A percentile compares a stretch with the other conserved stretches of the same genome.
Conservation (phyloP, 352 stramenopile species). For the Pythium pyrilobum region DNA sequence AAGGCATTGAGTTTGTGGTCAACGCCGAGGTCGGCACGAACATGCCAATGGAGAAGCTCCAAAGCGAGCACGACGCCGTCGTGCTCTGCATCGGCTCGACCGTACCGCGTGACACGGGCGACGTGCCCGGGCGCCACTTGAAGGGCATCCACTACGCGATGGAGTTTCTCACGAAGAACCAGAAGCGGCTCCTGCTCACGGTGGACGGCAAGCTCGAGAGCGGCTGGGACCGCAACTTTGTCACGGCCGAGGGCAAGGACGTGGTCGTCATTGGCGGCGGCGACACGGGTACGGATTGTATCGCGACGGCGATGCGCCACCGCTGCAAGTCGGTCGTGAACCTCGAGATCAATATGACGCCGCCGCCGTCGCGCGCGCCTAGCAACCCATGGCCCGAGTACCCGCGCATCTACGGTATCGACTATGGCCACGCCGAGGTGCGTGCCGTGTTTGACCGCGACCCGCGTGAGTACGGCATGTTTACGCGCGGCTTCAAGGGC, state of each 20-base stretch:
- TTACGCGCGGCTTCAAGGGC: conserved; percentile 76
- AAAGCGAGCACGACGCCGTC: conserved; percentile 87
- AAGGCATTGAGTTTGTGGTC: conserved; percentile 97
- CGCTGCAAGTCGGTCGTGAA: conserved; percentile 96
- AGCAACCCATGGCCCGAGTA: conserved; percentile 98
- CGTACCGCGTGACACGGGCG: conserved; percentile 89
- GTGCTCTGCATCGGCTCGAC: conserved; percentile 94
- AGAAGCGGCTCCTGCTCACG: conserved; percentile 95
- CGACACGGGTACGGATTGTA: conserved; percentile 97
- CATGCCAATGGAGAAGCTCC: conserved; percentile 69
- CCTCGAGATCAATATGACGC: conserved; percentile 94
- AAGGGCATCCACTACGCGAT: conserved; percentile 97
- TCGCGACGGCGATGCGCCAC: conserved; percentile 96
- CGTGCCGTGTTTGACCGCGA: conserved; percentile 90
- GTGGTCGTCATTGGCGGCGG: conserved; percentile 98
- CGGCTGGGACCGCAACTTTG: conserved; percentile 92
- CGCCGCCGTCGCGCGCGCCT: conserved; percentile 85
- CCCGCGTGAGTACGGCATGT: conserved; percentile 70
- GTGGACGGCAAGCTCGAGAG: conserved; percentile 95
- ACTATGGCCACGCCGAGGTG: conserved; percentile 97
- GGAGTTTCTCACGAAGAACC: conserved; percentile 97
- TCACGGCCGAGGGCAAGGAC: conserved; percentile 96
- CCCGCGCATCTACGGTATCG: conserved; percentile 96
- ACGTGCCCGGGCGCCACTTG: conserved; percentile 82
- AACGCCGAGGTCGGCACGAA: conserved; percentile 92